phyloP scores from a whole-genome alignment of 768 basidiomycete species.

The Rhizopogon rudus region DNA sequence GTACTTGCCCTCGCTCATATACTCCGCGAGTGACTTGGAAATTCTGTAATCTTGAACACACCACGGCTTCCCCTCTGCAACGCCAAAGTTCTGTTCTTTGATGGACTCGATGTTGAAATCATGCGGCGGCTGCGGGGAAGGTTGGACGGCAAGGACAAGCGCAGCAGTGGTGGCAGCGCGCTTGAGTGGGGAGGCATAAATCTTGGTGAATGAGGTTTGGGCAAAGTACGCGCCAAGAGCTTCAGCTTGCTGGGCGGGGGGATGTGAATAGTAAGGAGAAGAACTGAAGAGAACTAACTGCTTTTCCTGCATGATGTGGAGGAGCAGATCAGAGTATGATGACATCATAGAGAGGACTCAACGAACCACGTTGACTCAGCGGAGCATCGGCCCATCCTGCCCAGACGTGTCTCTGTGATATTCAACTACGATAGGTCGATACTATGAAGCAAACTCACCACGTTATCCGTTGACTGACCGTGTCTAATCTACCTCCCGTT shows the following conservation, averaged over 20 bases:
- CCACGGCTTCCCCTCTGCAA: constrained; percentile 62
- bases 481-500: constrained; percentile 56
- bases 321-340: neutral
- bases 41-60: constrained; percentile 14
- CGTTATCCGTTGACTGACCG: constrained; percentile 73
- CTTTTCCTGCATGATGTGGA: constrained; percentile 41
- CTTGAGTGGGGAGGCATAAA: constrained; percentile 63
- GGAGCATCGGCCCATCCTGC: constrained; percentile 74
- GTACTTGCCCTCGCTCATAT: constrained; percentile 48
- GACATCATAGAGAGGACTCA: neutral
- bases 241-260: constrained; percentile 49
- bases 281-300: constrained; percentile 28
- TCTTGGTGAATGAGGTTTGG: constrained; percentile 41
- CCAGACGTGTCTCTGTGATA: constrained; percentile 47
- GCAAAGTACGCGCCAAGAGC: constrained; percentile 55
- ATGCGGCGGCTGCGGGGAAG: constrained; percentile 35
- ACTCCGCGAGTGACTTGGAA: constrained; percentile 33
- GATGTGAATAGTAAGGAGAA: neutral
- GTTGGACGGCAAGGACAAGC: constrained; percentile 46
- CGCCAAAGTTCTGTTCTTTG: constrained; percentile 67
- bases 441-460: constrained; percentile 36
- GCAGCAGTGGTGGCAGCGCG: constrained; percentile 61
- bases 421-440: neutral
- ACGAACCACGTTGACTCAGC: constrained; percentile 68
- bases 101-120: constrained; percentile 40